Evolutionary conservation across 768 basidiomycete species (phyloP).

Genomic region (Tephrocybe rancida): DNA sequence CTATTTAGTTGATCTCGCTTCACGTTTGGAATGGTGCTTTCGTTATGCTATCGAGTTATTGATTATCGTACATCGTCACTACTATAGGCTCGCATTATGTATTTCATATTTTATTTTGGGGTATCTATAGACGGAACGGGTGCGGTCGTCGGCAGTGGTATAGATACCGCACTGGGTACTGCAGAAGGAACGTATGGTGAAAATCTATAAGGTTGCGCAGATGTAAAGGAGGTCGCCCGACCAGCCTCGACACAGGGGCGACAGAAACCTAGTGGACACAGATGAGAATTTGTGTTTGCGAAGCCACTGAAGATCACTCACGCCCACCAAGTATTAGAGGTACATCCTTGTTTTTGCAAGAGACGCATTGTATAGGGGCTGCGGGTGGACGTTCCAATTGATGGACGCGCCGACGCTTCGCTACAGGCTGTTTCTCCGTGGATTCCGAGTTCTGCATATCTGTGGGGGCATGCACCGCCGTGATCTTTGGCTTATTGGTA

Average conservation of each 20-base stretch:
- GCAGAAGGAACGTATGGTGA: conserved; percentile 8
- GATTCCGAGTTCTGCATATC: background rate
- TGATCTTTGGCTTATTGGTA: conserved; percentile 27
- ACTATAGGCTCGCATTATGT: background rate
- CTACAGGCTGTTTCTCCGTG: conserved; percentile 28
- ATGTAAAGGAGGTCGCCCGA: conserved; percentile 24
- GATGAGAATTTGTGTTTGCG: background rate
- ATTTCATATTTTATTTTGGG: conserved; percentile 1
- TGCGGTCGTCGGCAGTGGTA: background rate
- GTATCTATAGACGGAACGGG: conserved; percentile 5
- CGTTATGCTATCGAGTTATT: conserved; percentile 1
- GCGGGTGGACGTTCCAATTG: conserved; percentile 24
- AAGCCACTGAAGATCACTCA: conserved; percentile 36
- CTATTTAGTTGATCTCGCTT: conserved; percentile 37
- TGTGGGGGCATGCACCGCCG: conserved; percentile 8
- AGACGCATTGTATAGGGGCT: conserved; percentile 48
- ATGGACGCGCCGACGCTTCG: conserved; percentile 46
- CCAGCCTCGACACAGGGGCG: conserved; percentile 66
- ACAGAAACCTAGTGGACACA: conserved; percentile 57
- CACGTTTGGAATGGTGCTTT: conserved; percentile 5
- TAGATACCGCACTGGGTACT: background rate
- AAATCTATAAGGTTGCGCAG: conserved; percentile 7
- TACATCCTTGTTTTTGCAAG: conserved; percentile 69
- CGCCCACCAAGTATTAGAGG: conserved; percentile 78
- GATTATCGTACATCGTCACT: conserved; percentile 4